A percentile compares a stretch with the other conserved stretches of the same genome.
Conservation (phyloP, 2,329 filamentous ascomycete genomes). For the Ascochyta pisi region DNA sequence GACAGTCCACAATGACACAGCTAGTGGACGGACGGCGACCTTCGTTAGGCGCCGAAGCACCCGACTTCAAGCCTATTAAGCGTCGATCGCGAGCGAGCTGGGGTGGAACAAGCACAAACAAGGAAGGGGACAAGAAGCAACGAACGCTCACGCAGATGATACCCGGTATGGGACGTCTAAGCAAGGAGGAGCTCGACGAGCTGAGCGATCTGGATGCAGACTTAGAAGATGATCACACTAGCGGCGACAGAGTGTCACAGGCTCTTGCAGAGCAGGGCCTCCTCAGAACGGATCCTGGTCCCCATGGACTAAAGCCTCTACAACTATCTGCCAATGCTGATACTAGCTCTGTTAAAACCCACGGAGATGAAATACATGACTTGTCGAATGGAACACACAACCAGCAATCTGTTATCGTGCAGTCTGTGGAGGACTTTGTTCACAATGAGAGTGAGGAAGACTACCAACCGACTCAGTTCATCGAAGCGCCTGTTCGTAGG, state of each 20-base stretch:
- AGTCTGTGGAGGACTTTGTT: neutral
- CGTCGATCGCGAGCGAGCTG: slow-evolving; percentile 29
- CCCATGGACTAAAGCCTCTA: neutral
- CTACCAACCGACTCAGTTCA: slow-evolving; percentile 40
- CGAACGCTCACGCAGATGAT: slow-evolving; percentile 47
- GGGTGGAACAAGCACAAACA: slow-evolving; percentile 23
- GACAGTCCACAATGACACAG: slow-evolving; percentile 49
- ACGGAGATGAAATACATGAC: neutral
- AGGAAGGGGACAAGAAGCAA: slow-evolving; percentile 31
- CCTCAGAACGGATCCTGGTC: neutral
- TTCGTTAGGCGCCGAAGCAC: slow-evolving; percentile 26
- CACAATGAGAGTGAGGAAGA: slow-evolving; percentile 26
- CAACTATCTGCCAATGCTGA: neutral
- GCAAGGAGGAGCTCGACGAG: slow-evolving; percentile 18
- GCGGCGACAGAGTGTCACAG: slow-evolving; percentile 23
- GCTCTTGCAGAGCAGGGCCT: slow-evolving; percentile 29
- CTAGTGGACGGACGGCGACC: slow-evolving; percentile 36
- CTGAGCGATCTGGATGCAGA: slow-evolving; percentile 26
- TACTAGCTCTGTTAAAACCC: neutral
- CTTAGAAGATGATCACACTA: slow-evolving; percentile 17
- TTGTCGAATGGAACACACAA: neutral
- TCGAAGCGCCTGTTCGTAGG: slow-evolving; percentile 28
- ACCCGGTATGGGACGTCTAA: slow-evolving; percentile 28
- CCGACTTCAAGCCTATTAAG: slow-evolving; percentile 33
- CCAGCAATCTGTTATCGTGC: neutral